phyloP scores from a whole-genome alignment of 208 protist genomes.

The Strigomonas culicis region DNA sequence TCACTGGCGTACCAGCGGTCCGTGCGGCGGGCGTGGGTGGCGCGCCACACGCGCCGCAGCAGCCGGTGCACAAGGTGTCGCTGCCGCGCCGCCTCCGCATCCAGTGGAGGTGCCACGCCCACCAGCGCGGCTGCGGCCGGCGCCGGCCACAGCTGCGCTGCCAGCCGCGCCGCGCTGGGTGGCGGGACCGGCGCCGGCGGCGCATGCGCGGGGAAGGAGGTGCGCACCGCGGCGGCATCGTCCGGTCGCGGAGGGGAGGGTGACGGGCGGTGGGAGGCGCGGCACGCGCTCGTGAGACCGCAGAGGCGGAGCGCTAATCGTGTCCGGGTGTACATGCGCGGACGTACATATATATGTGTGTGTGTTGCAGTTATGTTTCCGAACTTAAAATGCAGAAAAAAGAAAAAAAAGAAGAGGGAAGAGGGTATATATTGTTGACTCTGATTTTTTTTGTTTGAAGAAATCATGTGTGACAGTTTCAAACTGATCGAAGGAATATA shows the following conservation, averaged over 20 bases:
- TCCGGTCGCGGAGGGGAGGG: no score
- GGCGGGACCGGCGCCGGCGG: neutral
- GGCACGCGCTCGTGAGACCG: no score
- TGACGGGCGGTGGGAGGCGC: no score
- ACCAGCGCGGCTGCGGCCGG: no score
- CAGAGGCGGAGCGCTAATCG: no score
- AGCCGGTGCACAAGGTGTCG: no score
- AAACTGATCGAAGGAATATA: neutral
- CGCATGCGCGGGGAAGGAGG: neutral
- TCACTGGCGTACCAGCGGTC: neutral
- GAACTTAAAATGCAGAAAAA: conserved; percentile 5
- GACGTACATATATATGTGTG: no score
- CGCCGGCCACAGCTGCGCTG: neutral
- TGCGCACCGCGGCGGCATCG: no score
- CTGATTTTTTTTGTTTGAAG: neutral
- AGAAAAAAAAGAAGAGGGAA: conserved; percentile 4
- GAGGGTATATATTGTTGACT: neutral
- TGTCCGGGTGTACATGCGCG: no score
- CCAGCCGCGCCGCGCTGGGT: neutral
- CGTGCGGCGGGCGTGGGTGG: neutral
- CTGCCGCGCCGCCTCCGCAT: no score
- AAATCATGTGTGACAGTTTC: neutral
- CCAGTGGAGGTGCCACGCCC: no score
- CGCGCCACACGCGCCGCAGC: neutral
- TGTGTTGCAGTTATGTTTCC: neutral